phyloP scores from a whole-genome alignment of 345 rosid genomes.

The Nephelium lappaceum region DNA sequence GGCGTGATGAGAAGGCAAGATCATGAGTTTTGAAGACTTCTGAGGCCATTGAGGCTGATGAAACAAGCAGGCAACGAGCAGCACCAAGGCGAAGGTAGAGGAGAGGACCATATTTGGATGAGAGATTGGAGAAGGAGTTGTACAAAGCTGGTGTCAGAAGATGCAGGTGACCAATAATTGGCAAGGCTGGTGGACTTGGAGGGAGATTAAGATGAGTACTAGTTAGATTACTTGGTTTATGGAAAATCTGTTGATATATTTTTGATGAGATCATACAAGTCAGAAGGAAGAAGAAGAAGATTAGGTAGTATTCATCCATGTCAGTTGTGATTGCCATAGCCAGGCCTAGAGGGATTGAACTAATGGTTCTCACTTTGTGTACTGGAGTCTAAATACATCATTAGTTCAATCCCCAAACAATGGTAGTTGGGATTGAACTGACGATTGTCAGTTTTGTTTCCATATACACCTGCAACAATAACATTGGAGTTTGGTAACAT shows the following conservation, averaged over 20 bases:
- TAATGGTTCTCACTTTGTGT: too few species aligned
- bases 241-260: constrained; percentile 23
- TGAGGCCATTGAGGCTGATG: constrained; percentile 38
- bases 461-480: too few species aligned
- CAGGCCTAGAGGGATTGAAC: not conserved
- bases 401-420: too few species aligned
- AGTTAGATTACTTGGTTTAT: constrained; percentile 17
- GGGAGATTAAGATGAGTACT: constrained; percentile 27
- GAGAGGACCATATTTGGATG: constrained; percentile 41
- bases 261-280: constrained; percentile 25
- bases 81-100: constrained; percentile 38
- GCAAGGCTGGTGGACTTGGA: constrained; percentile 50
- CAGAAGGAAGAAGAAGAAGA: constrained; percentile 29
- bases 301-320: not conserved
- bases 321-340: constrained; percentile 1
- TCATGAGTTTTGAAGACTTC: constrained; percentile 38
- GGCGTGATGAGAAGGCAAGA: constrained; percentile 23
- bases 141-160: constrained; percentile 29
- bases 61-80: constrained; percentile 35
- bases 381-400: not conserved
- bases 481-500: too few species aligned
- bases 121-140: constrained; percentile 35
- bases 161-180: constrained; percentile 52
- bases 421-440: too few species aligned
- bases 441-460: too few species aligned